Evolutionary conservation across 1,284 basidiomycete species (phyloP), one percentile per base, ranked within the genome.

Genomic region (Neolentinus lepideus): DNA sequence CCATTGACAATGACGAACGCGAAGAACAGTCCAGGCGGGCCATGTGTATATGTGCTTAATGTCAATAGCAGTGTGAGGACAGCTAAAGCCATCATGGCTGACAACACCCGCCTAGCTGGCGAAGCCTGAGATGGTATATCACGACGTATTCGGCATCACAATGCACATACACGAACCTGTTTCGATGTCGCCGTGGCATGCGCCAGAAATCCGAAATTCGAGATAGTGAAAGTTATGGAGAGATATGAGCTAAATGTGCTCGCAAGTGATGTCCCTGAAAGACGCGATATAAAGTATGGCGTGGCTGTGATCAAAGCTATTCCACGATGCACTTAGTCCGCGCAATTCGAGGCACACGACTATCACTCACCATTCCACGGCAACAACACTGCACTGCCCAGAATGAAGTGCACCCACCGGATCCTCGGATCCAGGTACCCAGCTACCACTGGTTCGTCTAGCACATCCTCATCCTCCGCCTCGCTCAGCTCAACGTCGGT

Each of bases 261-360:
- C 58, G 76, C 72, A 25, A 87, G 60, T 2, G 81, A 66, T 0
- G 86, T 84, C 36, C 74, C 77, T 8, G 71, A 72, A 22, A 91
- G 66, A 52, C 85, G 75, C 3, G 85, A 80, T 46, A 87, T 65
- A 67, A 92, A 91, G 67, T 83, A 92, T 0, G 88, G 82, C 31
- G 80, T 85, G 0, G 84, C 88, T 9, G 87, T 92, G 29, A 91
- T 90, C 64, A 90, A 72, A 1, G 80, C 88, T 91, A 57, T 16
- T 56, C 9, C 31, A 50, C 36, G 31, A 8, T 22, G 19, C 26
- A 61, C 52, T 8, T 53, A 47, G 51, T 31, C 21, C 19, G 35
- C 25, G 16, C 51, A 47, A 3, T 10, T 54, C 52, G 38, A 31
- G 27, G 26, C 22, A 51, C 10, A 54, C 22, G 47, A 53, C 51